A percentile compares a stretch with the other conserved stretches of the same genome.
These are phyloP conservation scores for Umbilicus rupestris DNA, from an alignment of 164 flowering plant genomes.

Conservation along the genomic window DNA sequence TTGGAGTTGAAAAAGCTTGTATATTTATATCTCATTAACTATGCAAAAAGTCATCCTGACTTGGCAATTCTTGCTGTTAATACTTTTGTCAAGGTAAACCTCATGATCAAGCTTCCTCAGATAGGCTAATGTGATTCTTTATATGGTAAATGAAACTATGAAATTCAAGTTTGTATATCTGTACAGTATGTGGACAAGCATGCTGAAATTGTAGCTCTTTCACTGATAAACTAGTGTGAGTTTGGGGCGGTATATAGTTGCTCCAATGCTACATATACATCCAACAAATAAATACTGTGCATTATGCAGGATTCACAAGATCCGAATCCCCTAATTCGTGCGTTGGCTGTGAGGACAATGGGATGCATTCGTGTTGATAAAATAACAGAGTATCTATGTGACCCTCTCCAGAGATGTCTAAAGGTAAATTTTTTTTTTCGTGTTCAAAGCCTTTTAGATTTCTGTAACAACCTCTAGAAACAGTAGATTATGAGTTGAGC, in stretches of 20 bases:
- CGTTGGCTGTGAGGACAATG: conserved; percentile 96
- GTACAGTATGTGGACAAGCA: no score
- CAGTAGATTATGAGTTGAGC: neutral
- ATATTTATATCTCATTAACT: conserved; percentile 90
- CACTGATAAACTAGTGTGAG: neutral
- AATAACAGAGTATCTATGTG: conserved; percentile 96
- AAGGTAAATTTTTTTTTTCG: conserved; percentile 39
- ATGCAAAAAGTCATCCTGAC: conserved; percentile 99
- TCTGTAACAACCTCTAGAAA: neutral
- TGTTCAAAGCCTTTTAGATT: neutral
- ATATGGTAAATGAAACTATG: neutral
- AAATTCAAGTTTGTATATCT: no score
- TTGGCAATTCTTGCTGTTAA: conserved; percentile 99
- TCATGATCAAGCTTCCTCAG: neutral
- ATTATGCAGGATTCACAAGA: conserved; percentile 92
- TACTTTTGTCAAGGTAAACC: conserved; percentile 88
- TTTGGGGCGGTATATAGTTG: neutral
- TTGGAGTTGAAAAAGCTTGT: conserved; percentile 98
- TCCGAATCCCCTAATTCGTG: conserved; percentile 96
- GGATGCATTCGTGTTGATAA: conserved; percentile 99
- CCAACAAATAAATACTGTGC: neutral
- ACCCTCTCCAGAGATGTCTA: conserved; percentile 96
- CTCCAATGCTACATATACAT: neutral
- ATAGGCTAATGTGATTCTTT: neutral
- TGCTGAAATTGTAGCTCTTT: no score